Evolutionary conservation across 75 land plant genomes (phyloP).

Genomic region (Isoetes taiwanensis): DNA sequence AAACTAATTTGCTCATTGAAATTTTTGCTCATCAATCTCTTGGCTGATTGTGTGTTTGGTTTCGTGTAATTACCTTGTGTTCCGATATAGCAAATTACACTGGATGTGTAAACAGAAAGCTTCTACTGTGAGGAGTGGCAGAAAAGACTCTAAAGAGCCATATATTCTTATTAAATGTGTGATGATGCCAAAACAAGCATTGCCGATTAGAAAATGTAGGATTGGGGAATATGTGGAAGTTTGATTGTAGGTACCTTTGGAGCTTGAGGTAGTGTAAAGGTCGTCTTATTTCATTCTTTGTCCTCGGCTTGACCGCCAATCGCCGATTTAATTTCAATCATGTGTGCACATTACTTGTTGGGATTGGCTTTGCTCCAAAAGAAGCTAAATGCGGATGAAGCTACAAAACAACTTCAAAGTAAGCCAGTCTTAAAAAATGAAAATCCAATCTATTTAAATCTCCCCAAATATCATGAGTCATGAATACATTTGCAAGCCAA

Average conservation of each 20-base stretch:
- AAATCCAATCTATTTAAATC: no score
- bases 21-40: no score
- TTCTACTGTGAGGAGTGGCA: slow-evolving; percentile 46
- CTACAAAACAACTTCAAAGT: slow-evolving; percentile 28
- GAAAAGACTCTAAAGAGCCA: no score
- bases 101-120: slow-evolving; percentile 96
- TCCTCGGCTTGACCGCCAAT: not conserved
- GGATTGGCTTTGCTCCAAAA: slow-evolving; percentile 22
- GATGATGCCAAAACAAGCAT: no score
- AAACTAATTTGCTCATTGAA: no score
- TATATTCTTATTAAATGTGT: no score
- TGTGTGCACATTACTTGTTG: slow-evolving; percentile 24
- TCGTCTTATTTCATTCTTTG: not conserved
- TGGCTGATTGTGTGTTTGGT: no score
- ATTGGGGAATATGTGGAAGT: slow-evolving; percentile 70
- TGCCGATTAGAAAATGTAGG: no score
- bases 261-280: slow-evolving; percentile 77
- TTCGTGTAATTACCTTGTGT: slow-evolving; percentile 70
- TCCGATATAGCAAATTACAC: slow-evolving; percentile 55
- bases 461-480: no score
- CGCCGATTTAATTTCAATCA: no score
- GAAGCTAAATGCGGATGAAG: slow-evolving; percentile 17
- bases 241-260: slow-evolving; percentile 71
- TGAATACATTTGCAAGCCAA: no score
- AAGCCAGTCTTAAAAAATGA: no score